Base-by-base conservation (phyloP, 192 early-diverging fungal species). In the Lunasporangiospora selenospora region DNA sequence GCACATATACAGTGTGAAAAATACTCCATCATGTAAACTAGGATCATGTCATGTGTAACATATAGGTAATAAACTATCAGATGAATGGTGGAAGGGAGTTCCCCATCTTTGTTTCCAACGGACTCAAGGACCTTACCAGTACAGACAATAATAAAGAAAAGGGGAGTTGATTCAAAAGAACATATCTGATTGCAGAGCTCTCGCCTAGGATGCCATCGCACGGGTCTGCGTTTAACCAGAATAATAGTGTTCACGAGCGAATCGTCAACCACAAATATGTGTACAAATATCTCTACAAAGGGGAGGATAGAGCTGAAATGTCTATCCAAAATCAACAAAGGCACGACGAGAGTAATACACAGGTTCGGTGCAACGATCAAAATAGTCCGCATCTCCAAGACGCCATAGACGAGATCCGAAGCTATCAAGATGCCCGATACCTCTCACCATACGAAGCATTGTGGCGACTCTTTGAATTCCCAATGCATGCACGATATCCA, bases 181-280 rank as follows among this genome's bases (percentile, higher is more conserved):
- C 50, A 70, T 40, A 70, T 61, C 24, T n/a, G 51, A 48, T 61
- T n/a, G n/a, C n/a, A n/a, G n/a, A 19, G 51, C 44, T 61, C n/a
- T 26, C 55, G 10, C 43, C 51, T 13, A 29, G 62, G 27, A 70
- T 61, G 37, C 24, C 37, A 9, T 71, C 54, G 15, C 27, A 62
- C 32, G 39, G 50, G 52, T 13, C 29, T 24, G 59, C 58, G 32
- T 67, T 53, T 51, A 26, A 67, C 33, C 37, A 37, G 9, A 58
- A 71, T 31, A 60, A 61, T 7, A 61, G 62, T 55, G 52, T 71
- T n/a, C 50, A 71, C 11, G 50, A 50, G 19, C 63, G 63, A 16
- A 59, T 63, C 3, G 4, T 29, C 8, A 16, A 16, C 2, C 21
- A 63, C 16, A 67, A 67, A 52, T 67, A 67, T 29, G 8, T 67